Conservation (phyloP, 495 filamentous ascomycete species). For the Bombardia bombarda region DNA sequence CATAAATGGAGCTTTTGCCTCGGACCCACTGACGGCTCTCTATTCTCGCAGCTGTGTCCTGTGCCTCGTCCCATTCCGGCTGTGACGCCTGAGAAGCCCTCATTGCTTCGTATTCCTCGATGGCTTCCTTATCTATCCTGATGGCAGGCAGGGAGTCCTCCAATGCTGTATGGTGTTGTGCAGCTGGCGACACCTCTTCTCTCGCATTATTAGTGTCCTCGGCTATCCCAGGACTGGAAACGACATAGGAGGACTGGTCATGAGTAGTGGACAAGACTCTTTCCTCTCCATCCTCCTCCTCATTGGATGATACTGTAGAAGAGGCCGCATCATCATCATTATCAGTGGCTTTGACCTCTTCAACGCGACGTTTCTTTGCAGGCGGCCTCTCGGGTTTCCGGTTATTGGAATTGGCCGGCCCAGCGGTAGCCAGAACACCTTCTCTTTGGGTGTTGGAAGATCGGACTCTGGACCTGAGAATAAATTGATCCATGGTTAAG, state of each 20-base stretch:
- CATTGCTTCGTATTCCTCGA: slow-evolving; percentile 68
- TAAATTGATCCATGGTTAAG: slow-evolving; percentile 23
- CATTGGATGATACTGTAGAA: background rate
- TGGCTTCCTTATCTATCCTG: slow-evolving; percentile 59
- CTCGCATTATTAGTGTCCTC: slow-evolving; percentile 10
- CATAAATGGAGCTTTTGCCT: slow-evolving; percentile 78
- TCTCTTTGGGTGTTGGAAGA: background rate
- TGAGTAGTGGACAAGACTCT: background rate
- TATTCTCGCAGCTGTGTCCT: slow-evolving; percentile 25
- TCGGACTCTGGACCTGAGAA: slow-evolving; percentile 12
- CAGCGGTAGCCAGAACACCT: slow-evolving; percentile 1
- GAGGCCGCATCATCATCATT: slow-evolving; percentile 11
- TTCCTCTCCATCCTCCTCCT: background rate
- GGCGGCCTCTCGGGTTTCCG: slow-evolving; percentile 16
- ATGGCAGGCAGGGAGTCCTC: slow-evolving; percentile 68
- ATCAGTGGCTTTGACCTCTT: slow-evolving; percentile 17
- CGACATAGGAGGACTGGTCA: background rate
- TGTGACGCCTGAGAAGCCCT: slow-evolving; percentile 31
- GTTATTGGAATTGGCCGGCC: slow-evolving; percentile 6
- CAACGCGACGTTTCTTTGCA: slow-evolving; percentile 25
- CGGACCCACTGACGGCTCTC: slow-evolving; percentile 36
- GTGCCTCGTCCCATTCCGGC: slow-evolving; percentile 23
- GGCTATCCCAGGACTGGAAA: too few species aligned
- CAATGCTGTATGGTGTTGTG: slow-evolving; percentile 51
- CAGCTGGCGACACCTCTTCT: slow-evolving; percentile 22